Evolutionary conservation across 2,329 filamentous ascomycete genomes (phyloP), one percentile per base, ranked within the genome.

Genomic region (Colletotrichum lentis): DNA sequence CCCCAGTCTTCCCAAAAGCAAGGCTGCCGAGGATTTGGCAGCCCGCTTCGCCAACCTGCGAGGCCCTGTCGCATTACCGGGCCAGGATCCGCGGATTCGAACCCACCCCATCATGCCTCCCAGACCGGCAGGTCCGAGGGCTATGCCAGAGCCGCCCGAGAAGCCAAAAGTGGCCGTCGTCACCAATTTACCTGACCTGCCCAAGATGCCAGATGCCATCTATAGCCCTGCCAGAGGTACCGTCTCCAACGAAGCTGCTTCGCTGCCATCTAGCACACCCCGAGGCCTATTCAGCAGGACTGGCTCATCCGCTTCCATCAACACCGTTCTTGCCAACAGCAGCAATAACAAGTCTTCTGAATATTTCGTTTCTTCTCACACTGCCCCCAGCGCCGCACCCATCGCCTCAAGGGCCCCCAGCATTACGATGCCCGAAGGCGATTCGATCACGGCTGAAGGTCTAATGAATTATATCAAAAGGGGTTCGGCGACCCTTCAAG

Each of bases 181-280:
- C 54, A 86, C 81, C 31, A 76, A 84, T n/a, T 76, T 86, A 8
- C 83, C 86, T 12, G 82, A 82, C 18, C 80, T 93, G 74, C 91
- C 91, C 12, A 91, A 91, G 75, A 79, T 90, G 53, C 91, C 91
- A 1, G 90, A 90, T 73, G 90, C 91, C 8, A 91, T 92, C 4
- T 94, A 94, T 74, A 93, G 89, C 73, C 91, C 91, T n/a, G 90
- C 90, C 1, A 85, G 91, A 41, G 92, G 91, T 35, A 91, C 88
- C 64, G 83, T 90, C 5, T 88, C 89, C 3, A 87, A 86, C 27
- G 88, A 89, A 68, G 84, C 87, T 27, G 86, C 91, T 10, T 85
- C 89, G 47, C 84, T 89, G 3, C 91, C 90, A 1, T 83, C 89
- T 27, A 90, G 86, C 72, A 89, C 87, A 3, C 85, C 89, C 1